Conservation (phyloP, 257 asterid genomes). For the Forsythia suspensa region DNA sequence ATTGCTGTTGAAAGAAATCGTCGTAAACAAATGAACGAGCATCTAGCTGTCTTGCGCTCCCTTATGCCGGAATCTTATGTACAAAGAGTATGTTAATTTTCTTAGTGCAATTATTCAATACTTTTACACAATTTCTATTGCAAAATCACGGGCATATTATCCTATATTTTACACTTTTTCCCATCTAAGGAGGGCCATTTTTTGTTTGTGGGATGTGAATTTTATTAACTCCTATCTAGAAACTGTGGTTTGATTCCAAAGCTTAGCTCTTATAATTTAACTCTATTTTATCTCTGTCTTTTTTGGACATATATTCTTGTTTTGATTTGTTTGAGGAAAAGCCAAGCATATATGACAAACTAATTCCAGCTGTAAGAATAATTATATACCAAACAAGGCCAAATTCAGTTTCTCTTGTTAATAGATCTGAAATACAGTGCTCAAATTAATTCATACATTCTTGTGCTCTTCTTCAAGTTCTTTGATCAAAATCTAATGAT, state of each 20-base stretch:
- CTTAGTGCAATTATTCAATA: not conserved
- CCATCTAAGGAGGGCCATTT: not conserved
- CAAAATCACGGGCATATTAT: not conserved
- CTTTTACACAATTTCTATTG: no score
- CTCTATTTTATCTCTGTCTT: conserved; percentile 16
- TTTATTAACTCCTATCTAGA: not conserved
- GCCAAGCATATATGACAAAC: conserved; percentile 47
- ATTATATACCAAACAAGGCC: conserved; percentile 5
- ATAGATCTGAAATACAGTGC: conserved; percentile 3
- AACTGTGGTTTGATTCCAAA: not conserved
- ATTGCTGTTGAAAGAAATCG: conserved; percentile 94
- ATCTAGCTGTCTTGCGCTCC: conserved; percentile 80
- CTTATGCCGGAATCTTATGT: conserved; percentile 98
- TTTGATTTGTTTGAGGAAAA: conserved; percentile 37
- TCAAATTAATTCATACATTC: conserved; percentile 14
- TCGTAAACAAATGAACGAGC: conserved; percentile 92
- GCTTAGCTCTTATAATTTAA: not conserved
- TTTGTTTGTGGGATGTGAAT: not conserved
- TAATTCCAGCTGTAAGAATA: conserved; percentile 2
- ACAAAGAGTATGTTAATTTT: conserved; percentile 58
- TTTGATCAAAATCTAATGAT: conserved; percentile 31
- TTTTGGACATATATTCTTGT: conserved; percentile 44
- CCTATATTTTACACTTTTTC: not conserved
- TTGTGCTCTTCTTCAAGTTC: conserved; percentile 22
- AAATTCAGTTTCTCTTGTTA: not conserved